A percentile compares a stretch with the other conserved stretches of the same genome.
Conservation (phyloP, 257 asterid genomes). For the Scutellaria galericulata region DNA sequence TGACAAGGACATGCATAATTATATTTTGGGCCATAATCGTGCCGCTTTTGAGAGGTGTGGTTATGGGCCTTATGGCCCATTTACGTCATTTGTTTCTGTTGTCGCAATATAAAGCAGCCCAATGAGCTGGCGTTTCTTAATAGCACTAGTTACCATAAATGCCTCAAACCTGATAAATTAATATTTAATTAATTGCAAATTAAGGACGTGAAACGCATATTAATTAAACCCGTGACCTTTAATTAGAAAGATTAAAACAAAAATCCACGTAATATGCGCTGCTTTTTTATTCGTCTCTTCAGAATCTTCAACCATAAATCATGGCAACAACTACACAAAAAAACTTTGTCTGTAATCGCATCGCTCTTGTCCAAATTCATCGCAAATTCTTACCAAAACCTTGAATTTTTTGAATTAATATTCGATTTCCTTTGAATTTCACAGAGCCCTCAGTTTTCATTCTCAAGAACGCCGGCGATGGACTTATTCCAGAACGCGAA, state of each 20-base stretch:
- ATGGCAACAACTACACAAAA: background rate
- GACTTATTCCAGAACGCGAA: constrained; percentile 64
- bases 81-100: background rate
- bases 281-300: too few relatives aligned
- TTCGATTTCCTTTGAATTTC: background rate
- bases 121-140: too few relatives aligned
- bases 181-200: too few relatives aligned
- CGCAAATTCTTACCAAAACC: background rate
- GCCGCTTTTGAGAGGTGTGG: constrained; percentile 26
- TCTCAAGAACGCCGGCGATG: constrained; percentile 55
- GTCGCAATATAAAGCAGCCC: too few relatives aligned
- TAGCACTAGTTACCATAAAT: too few relatives aligned
- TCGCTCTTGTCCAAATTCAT: too few relatives aligned
- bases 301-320: background rate
- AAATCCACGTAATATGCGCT: too few relatives aligned
- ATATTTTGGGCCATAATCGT: constrained; percentile 6
- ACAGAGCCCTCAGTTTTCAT: constrained; percentile 34
- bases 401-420: background rate
- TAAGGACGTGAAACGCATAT: too few relatives aligned
- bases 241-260: too few relatives aligned
- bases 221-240: too few relatives aligned
- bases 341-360: background rate
- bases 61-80: constrained; percentile 22
- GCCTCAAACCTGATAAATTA: too few relatives aligned
- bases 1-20: constrained; percentile 29